A percentile compares a stretch with the other conserved stretches of the same genome.
Evolutionary conservation across 345 rosid species (phyloP).

Genomic region (Pelargonium nanum): DNA sequence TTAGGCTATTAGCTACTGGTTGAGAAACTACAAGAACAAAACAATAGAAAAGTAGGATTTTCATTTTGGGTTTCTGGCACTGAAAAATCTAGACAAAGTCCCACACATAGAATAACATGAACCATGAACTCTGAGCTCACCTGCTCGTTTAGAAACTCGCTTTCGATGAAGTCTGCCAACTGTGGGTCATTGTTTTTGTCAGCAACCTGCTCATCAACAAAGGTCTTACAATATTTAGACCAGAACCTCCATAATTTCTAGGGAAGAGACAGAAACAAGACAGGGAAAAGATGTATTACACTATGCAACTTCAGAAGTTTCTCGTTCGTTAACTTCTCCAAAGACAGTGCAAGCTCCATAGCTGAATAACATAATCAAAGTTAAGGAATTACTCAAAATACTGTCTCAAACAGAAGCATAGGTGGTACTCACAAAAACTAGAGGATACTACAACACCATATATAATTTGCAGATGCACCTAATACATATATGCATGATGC

Average conservation of each 20-base stretch:
- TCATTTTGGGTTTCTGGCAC: background rate
- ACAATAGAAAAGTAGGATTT: background rate
- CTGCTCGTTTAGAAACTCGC: conserved; percentile 33
- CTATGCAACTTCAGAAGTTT: conserved; percentile 33
- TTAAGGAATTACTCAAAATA: background rate
- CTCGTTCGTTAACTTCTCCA: conserved; percentile 42
- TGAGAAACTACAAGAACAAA: background rate
- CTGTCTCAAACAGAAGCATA: background rate
- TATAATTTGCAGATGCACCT: too few species aligned
- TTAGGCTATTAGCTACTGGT: background rate
- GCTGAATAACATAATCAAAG: conserved; percentile 17
- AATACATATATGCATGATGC: too few species aligned
- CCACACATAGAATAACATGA: background rate
- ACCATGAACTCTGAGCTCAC: conserved; percentile 11
- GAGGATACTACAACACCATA: too few species aligned
- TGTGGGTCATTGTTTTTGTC: conserved; percentile 25
- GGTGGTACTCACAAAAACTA: too few species aligned
- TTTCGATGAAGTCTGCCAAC: conserved; percentile 30
- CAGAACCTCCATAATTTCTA: background rate
- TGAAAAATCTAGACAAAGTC: too few species aligned
- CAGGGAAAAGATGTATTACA: conserved; percentile 17
- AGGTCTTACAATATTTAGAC: background rate
- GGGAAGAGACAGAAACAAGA: background rate
- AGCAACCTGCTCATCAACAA: conserved; percentile 27
- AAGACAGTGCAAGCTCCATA: conserved; percentile 38